Percentiles rank a stretch among this genome's conserved stretches.
Conservation (phyloP, 352 stramenopile genomes). For the Globisporangium megalacanthum region DNA sequence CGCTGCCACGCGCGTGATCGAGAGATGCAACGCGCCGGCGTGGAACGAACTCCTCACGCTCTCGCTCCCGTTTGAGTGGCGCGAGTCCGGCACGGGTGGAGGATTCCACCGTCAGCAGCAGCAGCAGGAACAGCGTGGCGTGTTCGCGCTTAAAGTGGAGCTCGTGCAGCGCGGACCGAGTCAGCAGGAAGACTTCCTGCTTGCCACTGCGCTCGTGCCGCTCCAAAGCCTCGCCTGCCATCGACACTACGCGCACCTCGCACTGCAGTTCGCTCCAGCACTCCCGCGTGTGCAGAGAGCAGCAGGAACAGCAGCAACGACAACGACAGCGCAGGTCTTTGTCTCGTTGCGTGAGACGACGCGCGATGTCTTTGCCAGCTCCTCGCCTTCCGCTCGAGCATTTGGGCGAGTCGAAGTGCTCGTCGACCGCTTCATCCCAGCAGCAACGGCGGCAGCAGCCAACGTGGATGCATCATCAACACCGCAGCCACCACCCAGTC, state of each 20-base stretch:
- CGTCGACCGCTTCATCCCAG: slow-evolving; percentile 11
- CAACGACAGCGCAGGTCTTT: slow-evolving; percentile 7
- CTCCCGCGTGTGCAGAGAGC: neutral
- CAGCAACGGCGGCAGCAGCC: neutral
- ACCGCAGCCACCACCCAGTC: neutral
- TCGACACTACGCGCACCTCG: slow-evolving; percentile 21
- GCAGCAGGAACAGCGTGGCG: neutral
- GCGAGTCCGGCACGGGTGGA: neutral
- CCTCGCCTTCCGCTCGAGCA: neutral
- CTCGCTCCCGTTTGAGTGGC: slow-evolving; percentile 40
- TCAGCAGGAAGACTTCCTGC: slow-evolving; percentile 58
- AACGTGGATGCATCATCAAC: neutral
- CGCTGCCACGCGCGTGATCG: slow-evolving; percentile 51
- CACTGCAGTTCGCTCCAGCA: slow-evolving; percentile 18
- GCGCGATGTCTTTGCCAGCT: slow-evolving; percentile 1
- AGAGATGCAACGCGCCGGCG: slow-evolving; percentile 21
- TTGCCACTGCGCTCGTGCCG: slow-evolving; percentile 26
- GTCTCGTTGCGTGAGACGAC: slow-evolving; percentile 16
- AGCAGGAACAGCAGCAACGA: neutral
- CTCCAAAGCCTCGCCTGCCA: slow-evolving; percentile 18
- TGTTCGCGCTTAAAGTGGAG: slow-evolving; percentile 35
- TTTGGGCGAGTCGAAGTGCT: slow-evolving; percentile 19
- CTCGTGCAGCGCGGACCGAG: slow-evolving; percentile 53
- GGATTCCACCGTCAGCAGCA: neutral
- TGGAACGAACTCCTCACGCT: slow-evolving; percentile 75